phyloP scores from a whole-genome alignment of 768 basidiomycete species.

The Pseudohyphozyma bogoriensis region DNA sequence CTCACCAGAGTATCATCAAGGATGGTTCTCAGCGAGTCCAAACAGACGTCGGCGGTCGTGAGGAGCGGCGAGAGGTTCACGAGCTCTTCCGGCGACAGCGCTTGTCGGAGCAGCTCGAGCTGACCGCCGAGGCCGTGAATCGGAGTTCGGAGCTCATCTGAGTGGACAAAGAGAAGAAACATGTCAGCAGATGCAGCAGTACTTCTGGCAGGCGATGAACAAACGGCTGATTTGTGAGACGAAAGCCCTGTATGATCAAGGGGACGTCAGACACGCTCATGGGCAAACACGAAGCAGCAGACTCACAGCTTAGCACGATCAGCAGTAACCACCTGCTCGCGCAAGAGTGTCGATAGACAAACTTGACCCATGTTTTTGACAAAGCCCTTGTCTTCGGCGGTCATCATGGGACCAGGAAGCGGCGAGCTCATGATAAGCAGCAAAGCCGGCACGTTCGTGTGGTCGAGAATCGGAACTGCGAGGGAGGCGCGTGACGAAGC shows the following conservation, averaged over 20 bases:
- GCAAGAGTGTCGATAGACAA: not conserved
- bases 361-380: not conserved
- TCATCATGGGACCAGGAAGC: not conserved
- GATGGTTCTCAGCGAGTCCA: not conserved
- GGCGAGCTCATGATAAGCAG: not conserved
- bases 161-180: no score
- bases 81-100: not conserved
- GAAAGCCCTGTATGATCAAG: not conserved
- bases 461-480: not conserved
- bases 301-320: not conserved
- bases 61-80: not conserved
- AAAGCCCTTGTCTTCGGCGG: not conserved
- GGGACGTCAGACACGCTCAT: no score
- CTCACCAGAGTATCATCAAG: no score
- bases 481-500: not conserved
- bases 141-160: not conserved
- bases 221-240: not conserved
- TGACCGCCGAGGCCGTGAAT: not conserved
- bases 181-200: no score
- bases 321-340: not conserved
- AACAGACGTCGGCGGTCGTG: not conserved
- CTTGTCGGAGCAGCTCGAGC: not conserved
- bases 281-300: no score
- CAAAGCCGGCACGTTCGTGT: not conserved
- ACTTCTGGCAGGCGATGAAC: no score